Percentiles rank a stretch among this genome's conserved stretches.
Evolutionary conservation across 148 eudicot genomes (phyloP).

Genomic region (Rhododendron simsii): DNA sequence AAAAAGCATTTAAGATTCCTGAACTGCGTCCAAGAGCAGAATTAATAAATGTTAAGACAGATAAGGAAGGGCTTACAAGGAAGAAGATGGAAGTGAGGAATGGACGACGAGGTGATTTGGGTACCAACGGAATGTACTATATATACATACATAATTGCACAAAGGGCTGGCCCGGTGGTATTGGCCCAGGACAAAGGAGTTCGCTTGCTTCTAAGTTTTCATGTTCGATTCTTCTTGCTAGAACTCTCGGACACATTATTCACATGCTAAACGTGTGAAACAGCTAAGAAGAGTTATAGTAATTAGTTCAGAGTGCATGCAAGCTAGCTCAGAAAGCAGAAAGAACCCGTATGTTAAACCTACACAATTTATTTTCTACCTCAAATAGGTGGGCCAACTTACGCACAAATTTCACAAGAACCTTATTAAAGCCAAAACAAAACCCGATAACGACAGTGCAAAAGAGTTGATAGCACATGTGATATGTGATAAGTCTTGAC

Average conservation of each 20-base stretch:
- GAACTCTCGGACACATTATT: no score
- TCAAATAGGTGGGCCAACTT: neutral
- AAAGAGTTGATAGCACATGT: neutral
- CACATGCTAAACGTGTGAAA: neutral
- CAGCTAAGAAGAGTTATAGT: no score
- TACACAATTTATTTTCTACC: neutral
- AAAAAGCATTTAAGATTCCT: neutral
- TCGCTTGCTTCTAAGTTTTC: neutral
- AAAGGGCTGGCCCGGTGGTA: neutral
- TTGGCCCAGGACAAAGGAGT: neutral
- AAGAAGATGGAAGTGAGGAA: constrained; percentile 27
- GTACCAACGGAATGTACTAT: constrained; percentile 20
- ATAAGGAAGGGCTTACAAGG: constrained; percentile 40
- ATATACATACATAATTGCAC: neutral
- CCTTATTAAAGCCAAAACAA: neutral
- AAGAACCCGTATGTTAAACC: no score
- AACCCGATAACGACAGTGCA: neutral
- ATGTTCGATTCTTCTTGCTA: neutral
- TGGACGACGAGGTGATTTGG: constrained; percentile 44
- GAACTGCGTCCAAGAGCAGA: neutral
- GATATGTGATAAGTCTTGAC: neutral
- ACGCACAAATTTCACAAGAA: no score
- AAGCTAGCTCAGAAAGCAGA: neutral
- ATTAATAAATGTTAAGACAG: neutral
- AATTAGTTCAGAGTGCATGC: neutral